These are phyloP conservation scores for Meyerozyma carpophila DNA, from an alignment of 1,139 yeast species.

Conservation along the genomic window DNA sequence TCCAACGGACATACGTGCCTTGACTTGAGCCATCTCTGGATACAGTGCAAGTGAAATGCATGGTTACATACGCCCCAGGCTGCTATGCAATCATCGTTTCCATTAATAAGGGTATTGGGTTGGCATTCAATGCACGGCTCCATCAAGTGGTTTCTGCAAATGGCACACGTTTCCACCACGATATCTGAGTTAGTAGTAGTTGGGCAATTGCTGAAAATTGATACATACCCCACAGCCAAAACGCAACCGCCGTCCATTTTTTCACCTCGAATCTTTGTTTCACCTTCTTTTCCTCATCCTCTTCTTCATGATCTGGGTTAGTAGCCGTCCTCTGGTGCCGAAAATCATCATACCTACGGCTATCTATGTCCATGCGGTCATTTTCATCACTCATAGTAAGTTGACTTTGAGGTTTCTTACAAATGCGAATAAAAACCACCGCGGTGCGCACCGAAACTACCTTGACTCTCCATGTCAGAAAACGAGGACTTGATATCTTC, in stretches of 20 bases:
- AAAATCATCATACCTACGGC: constrained; percentile 7
- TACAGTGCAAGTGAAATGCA: constrained; percentile 93
- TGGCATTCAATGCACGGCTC: constrained; percentile 98
- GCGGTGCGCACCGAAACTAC: not conserved
- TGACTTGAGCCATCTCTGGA: constrained; percentile 93
- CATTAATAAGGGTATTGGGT: constrained; percentile 63
- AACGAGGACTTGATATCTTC: constrained; percentile 50
- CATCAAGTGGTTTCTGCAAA: constrained; percentile 97
- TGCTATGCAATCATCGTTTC: constrained; percentile 83
- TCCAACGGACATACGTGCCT: constrained; percentile 97
- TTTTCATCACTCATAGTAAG: constrained; percentile 2
- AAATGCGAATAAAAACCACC: not conserved
- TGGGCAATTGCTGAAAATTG: not conserved
- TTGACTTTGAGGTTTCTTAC: not conserved
- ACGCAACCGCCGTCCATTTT: constrained; percentile 97
- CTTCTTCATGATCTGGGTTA: constrained; percentile 8
- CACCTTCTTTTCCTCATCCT: constrained; percentile 12
- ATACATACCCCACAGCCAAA: constrained; percentile 94
- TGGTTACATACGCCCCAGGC: constrained; percentile 98
- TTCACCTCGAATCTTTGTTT: constrained; percentile 44
- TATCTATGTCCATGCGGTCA: constrained; percentile 14
- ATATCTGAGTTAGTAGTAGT: constrained; percentile 45
- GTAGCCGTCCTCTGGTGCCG: not conserved
- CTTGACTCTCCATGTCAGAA: constrained; percentile 10
- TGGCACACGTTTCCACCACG: constrained; percentile 94